These are phyloP conservation scores for Tricholoma sp. DNA, from an alignment of 768 basidiomycete genomes.

Conservation along the genomic window DNA sequence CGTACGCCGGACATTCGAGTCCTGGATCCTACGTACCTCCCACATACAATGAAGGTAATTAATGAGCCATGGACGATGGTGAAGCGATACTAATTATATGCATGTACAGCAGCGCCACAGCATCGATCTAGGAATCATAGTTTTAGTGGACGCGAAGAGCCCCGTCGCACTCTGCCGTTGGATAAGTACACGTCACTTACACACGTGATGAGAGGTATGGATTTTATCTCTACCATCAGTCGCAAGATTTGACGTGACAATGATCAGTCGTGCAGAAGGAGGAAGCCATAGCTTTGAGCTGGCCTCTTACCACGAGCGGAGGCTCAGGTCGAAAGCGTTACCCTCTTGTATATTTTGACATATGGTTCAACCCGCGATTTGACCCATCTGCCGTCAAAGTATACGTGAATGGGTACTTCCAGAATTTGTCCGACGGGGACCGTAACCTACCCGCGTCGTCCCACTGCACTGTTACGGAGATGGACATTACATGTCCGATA, in stretches of 20 bases:
- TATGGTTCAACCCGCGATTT: constrained; percentile 7
- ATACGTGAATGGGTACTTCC: not conserved
- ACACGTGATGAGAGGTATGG: constrained; percentile 4
- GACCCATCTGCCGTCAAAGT: constrained; percentile 2
- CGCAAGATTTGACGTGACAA: not conserved
- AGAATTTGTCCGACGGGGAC: constrained; percentile 29
- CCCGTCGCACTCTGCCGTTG: not conserved
- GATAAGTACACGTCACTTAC: not conserved
- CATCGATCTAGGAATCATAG: constrained; percentile 5
- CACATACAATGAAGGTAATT: constrained; percentile 1
- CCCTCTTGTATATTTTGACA: constrained; percentile 10
- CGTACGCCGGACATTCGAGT: constrained; percentile 4
- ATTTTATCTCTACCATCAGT: not conserved
- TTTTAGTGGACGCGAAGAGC: not conserved
- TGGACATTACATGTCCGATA: constrained; percentile 41
- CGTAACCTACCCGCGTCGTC: constrained; percentile 37
- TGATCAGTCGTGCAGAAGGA: constrained; percentile 7
- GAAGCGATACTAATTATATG: not conserved
- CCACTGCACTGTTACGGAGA: constrained; percentile 39
- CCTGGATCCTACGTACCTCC: not conserved
- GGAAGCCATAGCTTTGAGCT: constrained; percentile 9
- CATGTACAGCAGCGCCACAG: not conserved
- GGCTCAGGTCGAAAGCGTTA: not conserved
- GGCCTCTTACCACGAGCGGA: constrained; percentile 10
- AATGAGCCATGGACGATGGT: not conserved